These are phyloP conservation scores for Candida neerlandica DNA, from an alignment of 1,139 yeast genomes.

Conservation along the genomic window DNA sequence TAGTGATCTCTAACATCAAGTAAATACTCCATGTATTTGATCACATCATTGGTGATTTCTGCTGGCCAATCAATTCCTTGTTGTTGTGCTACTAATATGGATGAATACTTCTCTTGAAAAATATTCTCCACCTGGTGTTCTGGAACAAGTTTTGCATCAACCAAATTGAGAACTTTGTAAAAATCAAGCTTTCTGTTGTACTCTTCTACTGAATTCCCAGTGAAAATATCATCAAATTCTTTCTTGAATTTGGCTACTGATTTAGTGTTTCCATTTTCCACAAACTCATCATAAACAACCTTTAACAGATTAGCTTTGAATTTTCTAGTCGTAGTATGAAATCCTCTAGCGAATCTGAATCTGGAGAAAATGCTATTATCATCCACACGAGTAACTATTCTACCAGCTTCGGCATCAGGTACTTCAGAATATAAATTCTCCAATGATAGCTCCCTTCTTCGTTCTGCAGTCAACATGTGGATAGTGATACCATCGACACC, in stretches of 20 bases:
- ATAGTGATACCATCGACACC: slow-evolving; percentile 62
- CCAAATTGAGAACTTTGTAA: slow-evolving; percentile 38
- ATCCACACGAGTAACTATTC: slow-evolving; percentile 4
- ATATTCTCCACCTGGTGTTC: slow-evolving; percentile 25
- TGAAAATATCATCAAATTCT: slow-evolving; percentile 20
- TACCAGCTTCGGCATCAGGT: neutral
- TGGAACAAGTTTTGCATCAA: slow-evolving; percentile 34
- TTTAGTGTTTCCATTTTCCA: slow-evolving; percentile 2
- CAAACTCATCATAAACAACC: slow-evolving; percentile 9
- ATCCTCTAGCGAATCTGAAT: slow-evolving; percentile 29
- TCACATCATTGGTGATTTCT: slow-evolving; percentile 31
- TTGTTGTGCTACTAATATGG: slow-evolving; percentile 19
- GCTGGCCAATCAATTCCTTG: slow-evolving; percentile 10
- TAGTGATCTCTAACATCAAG: slow-evolving; percentile 25
- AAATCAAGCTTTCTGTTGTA: slow-evolving; percentile 41
- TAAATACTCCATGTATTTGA: slow-evolving; percentile 33
- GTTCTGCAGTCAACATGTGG: slow-evolving; percentile 70
- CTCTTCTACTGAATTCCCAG: slow-evolving; percentile 24
- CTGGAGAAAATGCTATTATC: slow-evolving; percentile 55
- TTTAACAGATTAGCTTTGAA: slow-evolving; percentile 9
- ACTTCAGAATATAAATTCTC: slow-evolving; percentile 68
- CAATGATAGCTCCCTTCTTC: slow-evolving; percentile 67
- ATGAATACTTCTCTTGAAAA: slow-evolving; percentile 33
- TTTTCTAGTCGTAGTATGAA: slow-evolving; percentile 35
- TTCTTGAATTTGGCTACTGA: slow-evolving; percentile 8